Conservation (phyloP, 148 eudicot species). For the Rhododendron kiyosumense region DNA sequence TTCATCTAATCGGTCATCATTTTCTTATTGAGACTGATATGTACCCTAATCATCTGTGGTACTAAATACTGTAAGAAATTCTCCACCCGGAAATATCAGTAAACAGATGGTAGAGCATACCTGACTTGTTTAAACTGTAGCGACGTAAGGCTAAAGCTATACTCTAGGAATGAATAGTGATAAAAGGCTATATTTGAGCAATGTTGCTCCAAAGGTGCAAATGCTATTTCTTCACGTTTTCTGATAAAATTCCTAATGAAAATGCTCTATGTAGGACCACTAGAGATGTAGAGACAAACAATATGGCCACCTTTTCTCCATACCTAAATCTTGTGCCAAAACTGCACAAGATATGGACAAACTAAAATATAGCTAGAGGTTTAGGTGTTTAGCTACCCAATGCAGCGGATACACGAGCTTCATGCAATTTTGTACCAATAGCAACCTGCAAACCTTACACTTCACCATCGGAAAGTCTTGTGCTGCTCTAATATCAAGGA, state of each 20-base stretch:
- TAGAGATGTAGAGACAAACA: background rate
- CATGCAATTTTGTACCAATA: background rate
- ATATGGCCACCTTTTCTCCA: background rate
- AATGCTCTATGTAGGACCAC: background rate
- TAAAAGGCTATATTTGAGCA: background rate
- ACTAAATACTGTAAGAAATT: background rate
- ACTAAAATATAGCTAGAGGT: background rate
- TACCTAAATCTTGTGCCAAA: background rate
- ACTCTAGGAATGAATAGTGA: background rate
- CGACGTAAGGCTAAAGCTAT: background rate
- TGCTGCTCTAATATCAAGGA: background rate
- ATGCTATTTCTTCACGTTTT: background rate
- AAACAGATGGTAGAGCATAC: background rate
- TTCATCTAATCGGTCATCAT: too few species aligned
- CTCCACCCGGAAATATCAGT: background rate
- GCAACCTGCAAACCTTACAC: background rate
- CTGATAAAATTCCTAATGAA: background rate
- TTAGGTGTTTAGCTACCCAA: background rate
- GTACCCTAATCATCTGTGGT: background rate
- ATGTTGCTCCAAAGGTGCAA: background rate
- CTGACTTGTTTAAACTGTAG: background rate
- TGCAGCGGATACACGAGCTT: background rate
- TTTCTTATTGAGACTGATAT: too few species aligned
- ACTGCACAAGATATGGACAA: background rate
- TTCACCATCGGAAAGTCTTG: background rate